Evolutionary conservation across 2,329 filamentous ascomycete species (phyloP).

Genomic region (Pestalotiopsis sp.): DNA sequence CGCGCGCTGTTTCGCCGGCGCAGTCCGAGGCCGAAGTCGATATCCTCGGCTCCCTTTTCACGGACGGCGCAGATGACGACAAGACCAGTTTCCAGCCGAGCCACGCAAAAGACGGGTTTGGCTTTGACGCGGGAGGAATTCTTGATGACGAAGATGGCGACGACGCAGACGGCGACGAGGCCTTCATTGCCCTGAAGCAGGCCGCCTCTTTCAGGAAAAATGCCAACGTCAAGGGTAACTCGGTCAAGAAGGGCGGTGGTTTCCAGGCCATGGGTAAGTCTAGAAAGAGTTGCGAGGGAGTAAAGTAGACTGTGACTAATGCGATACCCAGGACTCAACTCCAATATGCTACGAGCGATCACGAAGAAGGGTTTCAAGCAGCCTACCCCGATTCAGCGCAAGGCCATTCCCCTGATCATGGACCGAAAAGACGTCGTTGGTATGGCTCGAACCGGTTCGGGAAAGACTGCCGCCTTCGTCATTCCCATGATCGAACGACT

Average conservation of each 20-base stretch:
- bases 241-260: conserved; percentile 91
- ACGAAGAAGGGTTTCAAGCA: conserved; percentile 92
- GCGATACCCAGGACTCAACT: conserved; percentile 64
- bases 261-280: conserved; percentile 87
- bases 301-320: conserved; percentile 15
- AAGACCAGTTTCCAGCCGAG: conserved; percentile 41
- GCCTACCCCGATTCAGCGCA: conserved; percentile 95
- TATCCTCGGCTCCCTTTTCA: conserved; percentile 78
- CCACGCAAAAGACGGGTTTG: conserved; percentile 40
- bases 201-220: conserved; percentile 86
- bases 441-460: conserved; percentile 98
- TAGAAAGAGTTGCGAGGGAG: neutral
- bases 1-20: conserved; percentile 76
- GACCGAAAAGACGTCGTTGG: conserved; percentile 95
- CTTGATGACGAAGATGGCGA: conserved; percentile 57
- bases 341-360: conserved; percentile 86
- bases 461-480: conserved; percentile 97
- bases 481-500: conserved; percentile 97
- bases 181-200: conserved; percentile 88
- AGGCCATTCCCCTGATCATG: conserved; percentile 89
- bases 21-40: conserved; percentile 90
- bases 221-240: conserved; percentile 79
- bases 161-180: conserved; percentile 73
- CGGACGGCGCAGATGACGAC: conserved; percentile 56
- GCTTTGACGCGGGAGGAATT: conserved; percentile 63